Evolutionary conservation across 169 alveolate genomes (phyloP).

Genomic region (Cryptosporidium meleagridis): DNA sequence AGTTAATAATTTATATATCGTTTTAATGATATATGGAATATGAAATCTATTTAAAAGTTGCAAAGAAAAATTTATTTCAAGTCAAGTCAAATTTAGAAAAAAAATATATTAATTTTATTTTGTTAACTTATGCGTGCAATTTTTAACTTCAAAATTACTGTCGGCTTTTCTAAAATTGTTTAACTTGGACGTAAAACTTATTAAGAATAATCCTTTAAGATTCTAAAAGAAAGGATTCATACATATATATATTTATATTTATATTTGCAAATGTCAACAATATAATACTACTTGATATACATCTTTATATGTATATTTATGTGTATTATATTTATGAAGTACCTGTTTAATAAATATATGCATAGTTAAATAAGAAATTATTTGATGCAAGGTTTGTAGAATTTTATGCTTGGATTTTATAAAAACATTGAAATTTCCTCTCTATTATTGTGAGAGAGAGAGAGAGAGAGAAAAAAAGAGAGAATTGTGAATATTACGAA

Average conservation of each 20-base stretch:
- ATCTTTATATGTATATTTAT: background rate
- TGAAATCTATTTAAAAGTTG: background rate
- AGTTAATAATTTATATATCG: background rate
- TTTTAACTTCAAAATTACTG: background rate
- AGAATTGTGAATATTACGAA: background rate
- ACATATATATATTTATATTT: background rate
- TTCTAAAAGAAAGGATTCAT: background rate
- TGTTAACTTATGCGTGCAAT: background rate
- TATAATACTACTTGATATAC: background rate
- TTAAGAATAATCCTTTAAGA: background rate
- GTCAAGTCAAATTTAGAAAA: background rate
- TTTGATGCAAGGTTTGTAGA: background rate
- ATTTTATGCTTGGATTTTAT: background rate
- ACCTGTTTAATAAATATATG: no score
- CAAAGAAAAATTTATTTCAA: no score
- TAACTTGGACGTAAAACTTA: background rate
- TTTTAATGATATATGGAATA: background rate
- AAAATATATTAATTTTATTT: no score
- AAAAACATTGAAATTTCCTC: background rate
- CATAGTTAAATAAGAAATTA: background rate
- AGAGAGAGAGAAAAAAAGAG: background rate
- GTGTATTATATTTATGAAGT: background rate
- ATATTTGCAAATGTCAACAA: background rate
- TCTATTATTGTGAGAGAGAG: no score
- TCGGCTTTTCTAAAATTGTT: no score